Evolutionary conservation across 345 rosid genomes (phyloP).

Genomic region (Conringia planisiliqua): DNA sequence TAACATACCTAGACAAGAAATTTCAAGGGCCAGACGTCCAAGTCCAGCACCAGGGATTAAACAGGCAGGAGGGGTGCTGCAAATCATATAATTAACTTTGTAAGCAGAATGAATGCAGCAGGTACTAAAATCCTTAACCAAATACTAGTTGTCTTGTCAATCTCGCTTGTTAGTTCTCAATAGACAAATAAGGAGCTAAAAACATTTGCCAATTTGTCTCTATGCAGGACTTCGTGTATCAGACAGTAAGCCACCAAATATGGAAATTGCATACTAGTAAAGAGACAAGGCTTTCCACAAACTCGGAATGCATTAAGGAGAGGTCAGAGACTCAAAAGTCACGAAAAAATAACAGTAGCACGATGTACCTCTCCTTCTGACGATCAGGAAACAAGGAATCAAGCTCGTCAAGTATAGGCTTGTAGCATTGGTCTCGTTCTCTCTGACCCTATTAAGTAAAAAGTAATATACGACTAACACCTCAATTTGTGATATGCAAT

Average conservation of each 20-base stretch:
- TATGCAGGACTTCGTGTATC: not conserved
- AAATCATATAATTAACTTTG: slow-evolving; percentile 23
- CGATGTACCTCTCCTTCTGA: slow-evolving; percentile 48
- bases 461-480: not conserved
- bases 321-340: slow-evolving; percentile 13
- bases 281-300: not conserved
- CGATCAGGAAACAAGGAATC: slow-evolving; percentile 79
- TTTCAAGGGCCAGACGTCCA: slow-evolving; percentile 93
- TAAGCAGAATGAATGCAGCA: slow-evolving; percentile 8
- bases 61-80: slow-evolving; percentile 78
- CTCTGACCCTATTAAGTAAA: slow-evolving; percentile 59
- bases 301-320: slow-evolving; percentile 1
- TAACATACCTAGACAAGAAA: slow-evolving; percentile 78
- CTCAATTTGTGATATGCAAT: not conserved
- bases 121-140: not conserved
- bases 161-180: not conserved
- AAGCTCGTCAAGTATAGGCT: slow-evolving; percentile 90
- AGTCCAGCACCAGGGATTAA: slow-evolving; percentile 99
- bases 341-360: not conserved
- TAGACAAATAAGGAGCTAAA: not conserved
- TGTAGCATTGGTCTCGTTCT: slow-evolving; percentile 91
- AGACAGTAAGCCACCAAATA: not conserved
- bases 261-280: not conserved
- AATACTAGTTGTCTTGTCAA: not conserved
- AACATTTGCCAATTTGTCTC: not conserved